These are phyloP conservation scores for Silybum marianum DNA, from an alignment of 129 eudicot species.

Conservation along the genomic window DNA sequence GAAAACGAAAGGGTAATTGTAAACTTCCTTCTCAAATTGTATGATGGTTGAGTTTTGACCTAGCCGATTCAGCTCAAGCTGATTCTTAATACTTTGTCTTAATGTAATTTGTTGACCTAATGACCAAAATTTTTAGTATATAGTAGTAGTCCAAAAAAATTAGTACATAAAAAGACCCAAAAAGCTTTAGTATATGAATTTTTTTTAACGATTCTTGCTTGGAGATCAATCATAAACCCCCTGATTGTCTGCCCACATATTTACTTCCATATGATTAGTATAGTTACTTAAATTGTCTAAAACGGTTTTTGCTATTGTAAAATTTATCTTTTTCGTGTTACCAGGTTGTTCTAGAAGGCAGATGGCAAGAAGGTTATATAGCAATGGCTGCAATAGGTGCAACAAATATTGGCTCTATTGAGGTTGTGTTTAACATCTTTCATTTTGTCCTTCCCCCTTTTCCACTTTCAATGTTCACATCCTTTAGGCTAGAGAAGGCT, in stretches of 20 bases:
- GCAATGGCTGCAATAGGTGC: slow-evolving; percentile 99
- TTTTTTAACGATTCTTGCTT: background rate
- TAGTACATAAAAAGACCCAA: too few species aligned
- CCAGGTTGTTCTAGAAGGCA: slow-evolving; percentile 96
- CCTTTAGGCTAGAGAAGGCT: background rate
- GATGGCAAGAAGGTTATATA: slow-evolving; percentile 91
- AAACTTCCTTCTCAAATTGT: background rate
- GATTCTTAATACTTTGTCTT: background rate
- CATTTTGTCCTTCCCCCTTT: background rate
- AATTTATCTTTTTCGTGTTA: slow-evolving; percentile 23
- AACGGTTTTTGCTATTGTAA: slow-evolving; percentile 3
- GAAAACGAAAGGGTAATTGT: slow-evolving; percentile 95
- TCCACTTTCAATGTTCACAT: background rate
- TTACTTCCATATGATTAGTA: background rate
- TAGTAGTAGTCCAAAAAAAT: too few species aligned
- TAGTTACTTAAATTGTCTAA: background rate
- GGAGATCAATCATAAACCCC: background rate
- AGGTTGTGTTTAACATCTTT: slow-evolving; percentile 43
- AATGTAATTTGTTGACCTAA: background rate
- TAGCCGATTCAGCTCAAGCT: background rate
- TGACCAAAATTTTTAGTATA: background rate
- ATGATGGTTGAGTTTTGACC: background rate
- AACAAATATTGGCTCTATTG: slow-evolving; percentile 92
- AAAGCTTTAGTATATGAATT: too few species aligned
- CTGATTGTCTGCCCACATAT: background rate